Conservation (phyloP, 352 stramenopile genomes). For the Phytophthora chlamydospora region DNA sequence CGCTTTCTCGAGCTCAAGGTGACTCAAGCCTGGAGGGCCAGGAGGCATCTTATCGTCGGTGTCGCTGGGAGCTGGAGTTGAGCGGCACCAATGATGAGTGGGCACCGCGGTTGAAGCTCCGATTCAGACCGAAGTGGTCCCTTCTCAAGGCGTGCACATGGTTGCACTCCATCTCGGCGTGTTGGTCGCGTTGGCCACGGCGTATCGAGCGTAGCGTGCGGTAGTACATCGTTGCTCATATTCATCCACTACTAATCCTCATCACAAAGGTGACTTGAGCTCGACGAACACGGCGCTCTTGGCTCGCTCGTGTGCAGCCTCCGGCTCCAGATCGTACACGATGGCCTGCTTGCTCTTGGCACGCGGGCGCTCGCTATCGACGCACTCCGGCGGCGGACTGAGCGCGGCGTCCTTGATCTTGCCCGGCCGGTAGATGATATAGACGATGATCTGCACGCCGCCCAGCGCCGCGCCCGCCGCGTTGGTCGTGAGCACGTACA, state of each 20-base stretch:
- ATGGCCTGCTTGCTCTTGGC: slow-evolving; percentile 23
- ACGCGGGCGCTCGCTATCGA: not conserved
- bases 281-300: slow-evolving; percentile 17
- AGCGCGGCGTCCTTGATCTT: slow-evolving; percentile 11
- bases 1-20: too few relatives aligned
- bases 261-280: slow-evolving; percentile 5
- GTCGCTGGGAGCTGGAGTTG: too few relatives aligned
- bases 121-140: not conserved
- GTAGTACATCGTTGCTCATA: not conserved
- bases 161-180: too few relatives aligned
- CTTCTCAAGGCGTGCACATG: not conserved
- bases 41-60: too few relatives aligned
- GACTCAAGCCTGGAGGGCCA: too few relatives aligned
- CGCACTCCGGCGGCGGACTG: not conserved
- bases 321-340: slow-evolving; percentile 23
- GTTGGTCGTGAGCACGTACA: slow-evolving; percentile 42
- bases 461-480: slow-evolving; percentile 20
- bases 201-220: not conserved
- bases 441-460: slow-evolving; percentile 28
- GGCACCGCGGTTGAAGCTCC: slow-evolving; percentile 7
- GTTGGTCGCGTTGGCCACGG: not conserved
- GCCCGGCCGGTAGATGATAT: slow-evolving; percentile 30
- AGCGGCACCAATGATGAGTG: slow-evolving; percentile 3
- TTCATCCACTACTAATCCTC: not conserved
- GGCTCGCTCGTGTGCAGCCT: not conserved